Conservation (phyloP, 768 basidiomycete species). For the Cantharellus anzutake region DNA sequence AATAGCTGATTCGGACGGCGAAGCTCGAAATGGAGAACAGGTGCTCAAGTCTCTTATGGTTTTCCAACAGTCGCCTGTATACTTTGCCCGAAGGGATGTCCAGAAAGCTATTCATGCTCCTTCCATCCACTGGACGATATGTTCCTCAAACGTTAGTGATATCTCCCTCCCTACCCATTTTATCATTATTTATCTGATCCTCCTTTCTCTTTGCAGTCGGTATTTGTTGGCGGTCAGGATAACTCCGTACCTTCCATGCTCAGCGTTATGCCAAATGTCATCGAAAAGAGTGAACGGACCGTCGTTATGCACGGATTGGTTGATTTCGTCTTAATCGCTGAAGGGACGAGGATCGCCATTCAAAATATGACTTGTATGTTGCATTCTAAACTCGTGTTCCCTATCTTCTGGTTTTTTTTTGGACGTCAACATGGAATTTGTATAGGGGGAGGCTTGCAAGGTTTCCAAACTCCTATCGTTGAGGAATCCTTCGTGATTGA, state of each 20-base stretch:
- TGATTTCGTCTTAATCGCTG: constrained; percentile 55
- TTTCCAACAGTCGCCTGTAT: constrained; percentile 29
- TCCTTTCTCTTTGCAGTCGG: constrained; percentile 33
- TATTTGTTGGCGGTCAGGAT: constrained; percentile 23
- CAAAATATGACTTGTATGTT: background rate
- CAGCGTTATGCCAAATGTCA: constrained; percentile 50
- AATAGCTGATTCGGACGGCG: constrained; percentile 8
- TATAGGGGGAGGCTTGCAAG: background rate
- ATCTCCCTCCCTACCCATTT: background rate
- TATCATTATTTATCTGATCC: constrained; percentile 7
- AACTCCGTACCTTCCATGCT: constrained; percentile 39
- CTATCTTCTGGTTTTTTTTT: background rate
- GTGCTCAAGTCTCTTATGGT: constrained; percentile 18
- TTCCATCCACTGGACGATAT: constrained; percentile 41
- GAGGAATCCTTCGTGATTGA: background rate
- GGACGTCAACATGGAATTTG: too few relatives aligned
- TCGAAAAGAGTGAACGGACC: constrained; percentile 49
- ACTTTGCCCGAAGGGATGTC: constrained; percentile 51
- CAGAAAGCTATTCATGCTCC: constrained; percentile 58
- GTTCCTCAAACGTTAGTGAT: constrained; percentile 21
- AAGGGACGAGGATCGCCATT: constrained; percentile 22
- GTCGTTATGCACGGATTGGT: constrained; percentile 57
- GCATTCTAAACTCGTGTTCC: background rate
- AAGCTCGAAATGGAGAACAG: constrained; percentile 13
- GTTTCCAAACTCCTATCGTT: background rate